Conservation (phyloP, 768 basidiomycete genomes). For the Mycena polygramma region DNA sequence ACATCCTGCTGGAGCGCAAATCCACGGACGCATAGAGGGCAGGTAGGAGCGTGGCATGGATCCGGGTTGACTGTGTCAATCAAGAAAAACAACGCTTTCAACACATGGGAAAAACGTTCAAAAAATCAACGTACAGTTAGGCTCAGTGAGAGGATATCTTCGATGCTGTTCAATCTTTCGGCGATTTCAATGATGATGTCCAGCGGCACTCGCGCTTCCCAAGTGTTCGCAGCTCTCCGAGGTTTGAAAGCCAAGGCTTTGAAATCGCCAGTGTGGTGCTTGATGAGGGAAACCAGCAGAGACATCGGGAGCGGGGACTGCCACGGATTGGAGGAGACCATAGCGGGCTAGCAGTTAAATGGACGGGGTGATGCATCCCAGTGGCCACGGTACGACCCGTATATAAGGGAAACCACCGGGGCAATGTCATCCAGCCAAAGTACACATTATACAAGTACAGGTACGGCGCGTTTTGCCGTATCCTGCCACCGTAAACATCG, state of each 20-base stretch:
- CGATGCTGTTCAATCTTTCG: slow-evolving; percentile 23
- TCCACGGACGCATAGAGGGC: slow-evolving; percentile 38
- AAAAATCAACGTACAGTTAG: slow-evolving; percentile 26
- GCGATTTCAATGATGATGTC: slow-evolving; percentile 37
- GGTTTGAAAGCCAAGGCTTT: neutral
- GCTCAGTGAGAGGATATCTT: slow-evolving; percentile 32
- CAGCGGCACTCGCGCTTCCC: slow-evolving; percentile 28
- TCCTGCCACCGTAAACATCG: neutral
- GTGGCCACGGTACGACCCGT: neutral
- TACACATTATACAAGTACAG: slow-evolving; percentile 17
- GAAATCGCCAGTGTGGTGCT: slow-evolving; percentile 25
- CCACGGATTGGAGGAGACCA: slow-evolving; percentile 32
- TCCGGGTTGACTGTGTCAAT: slow-evolving; percentile 23
- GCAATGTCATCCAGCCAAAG: slow-evolving; percentile 4
- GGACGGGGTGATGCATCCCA: neutral
- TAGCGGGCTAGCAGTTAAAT: slow-evolving; percentile 15
- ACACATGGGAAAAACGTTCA: neutral
- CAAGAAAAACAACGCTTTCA: slow-evolving; percentile 7
- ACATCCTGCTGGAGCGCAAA: slow-evolving; percentile 33
- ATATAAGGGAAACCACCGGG: slow-evolving; percentile 22
- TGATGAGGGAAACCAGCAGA: slow-evolving; percentile 30
- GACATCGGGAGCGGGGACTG: slow-evolving; percentile 24
- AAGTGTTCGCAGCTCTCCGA: neutral
- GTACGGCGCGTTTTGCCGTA: neutral
- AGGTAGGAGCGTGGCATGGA: slow-evolving; percentile 37